Conservation (phyloP, 768 basidiomycete genomes). For the Lactarius deliciosus region DNA sequence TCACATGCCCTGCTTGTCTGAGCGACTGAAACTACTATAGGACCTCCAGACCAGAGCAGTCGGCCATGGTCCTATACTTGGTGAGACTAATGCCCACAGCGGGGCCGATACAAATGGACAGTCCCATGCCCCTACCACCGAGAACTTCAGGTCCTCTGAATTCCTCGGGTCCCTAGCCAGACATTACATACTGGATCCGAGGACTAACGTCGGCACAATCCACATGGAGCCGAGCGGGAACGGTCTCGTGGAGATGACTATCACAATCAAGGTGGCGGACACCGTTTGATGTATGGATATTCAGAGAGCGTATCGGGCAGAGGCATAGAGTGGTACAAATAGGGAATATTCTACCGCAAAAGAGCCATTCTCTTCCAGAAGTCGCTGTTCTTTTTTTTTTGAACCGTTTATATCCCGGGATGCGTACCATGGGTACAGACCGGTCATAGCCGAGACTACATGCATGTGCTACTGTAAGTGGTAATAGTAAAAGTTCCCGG, state of each 20-base stretch:
- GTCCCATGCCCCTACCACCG: neutral
- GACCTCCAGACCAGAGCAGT: neutral
- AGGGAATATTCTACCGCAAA: neutral
- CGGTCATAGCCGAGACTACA: too few species aligned
- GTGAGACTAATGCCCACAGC: neutral
- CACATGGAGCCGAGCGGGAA: neutral
- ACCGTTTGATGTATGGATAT: neutral
- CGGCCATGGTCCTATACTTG: neutral
- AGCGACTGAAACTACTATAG: neutral
- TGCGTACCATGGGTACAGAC: too few species aligned
- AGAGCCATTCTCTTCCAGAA: neutral
- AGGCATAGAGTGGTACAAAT: neutral
- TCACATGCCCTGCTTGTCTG: neutral
- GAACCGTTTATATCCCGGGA: too few species aligned
- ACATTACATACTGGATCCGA: neutral
- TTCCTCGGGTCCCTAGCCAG: neutral
- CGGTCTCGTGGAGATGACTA: neutral
- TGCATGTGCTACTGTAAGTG: too few species aligned
- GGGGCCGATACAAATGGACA: neutral
- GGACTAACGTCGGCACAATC: neutral
- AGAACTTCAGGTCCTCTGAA: neutral
- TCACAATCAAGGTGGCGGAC: neutral
- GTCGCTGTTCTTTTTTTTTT: too few species aligned
- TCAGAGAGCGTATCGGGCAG: neutral
- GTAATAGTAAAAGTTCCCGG: too few species aligned